Base-by-base conservation (phyloP, 805 yeast species). In the Lachancea waltii region DNA sequence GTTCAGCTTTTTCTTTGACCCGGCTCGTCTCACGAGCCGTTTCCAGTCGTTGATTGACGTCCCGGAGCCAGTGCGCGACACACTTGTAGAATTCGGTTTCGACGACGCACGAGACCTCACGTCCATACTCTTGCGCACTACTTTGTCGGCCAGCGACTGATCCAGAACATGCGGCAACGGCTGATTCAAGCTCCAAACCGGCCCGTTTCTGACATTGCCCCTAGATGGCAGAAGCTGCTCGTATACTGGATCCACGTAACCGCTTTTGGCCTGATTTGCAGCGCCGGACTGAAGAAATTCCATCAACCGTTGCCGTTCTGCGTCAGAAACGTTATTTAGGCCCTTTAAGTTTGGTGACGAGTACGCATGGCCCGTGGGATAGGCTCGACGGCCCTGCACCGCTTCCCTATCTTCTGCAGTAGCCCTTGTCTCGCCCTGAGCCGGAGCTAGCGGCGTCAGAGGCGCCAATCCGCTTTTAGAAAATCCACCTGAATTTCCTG, bases 151-250 rank as follows among this genome's bases (percentile, higher is more conserved):
- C 30, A 46, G 30, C 14, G 36, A 31, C 17, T 35, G 44, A 23
- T 46, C 44, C 23, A 46, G 27, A 24, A 46, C 48, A 20, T 46
- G 50, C 7, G 50, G 50, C 23, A 46, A 24, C 5, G 50, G 48
- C 38, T 46, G 50, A 28, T 44, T 46, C 35, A 46, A 40, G 38
- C 50, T 46, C 50, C 50, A 46, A 5, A 46, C 50, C 5, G 50
- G 50, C 33, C 37, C 44, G 24, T 37, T 42, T 22, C 21, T 44
- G 4, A 22, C 26, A 5, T 38, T 20, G 8, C 36, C 35, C 20
- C 33, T 19, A 8, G 39, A 22, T 7, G 50, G 48, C 15, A 42
- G 42, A 19, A 46, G 40, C 11, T 46, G 48, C 3, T 42, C 41
- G 26, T 46, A 46, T 17, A 46, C 37, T 14, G 50, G 50, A 26